Percentiles rank a stretch among this genome's conserved stretches.
These are phyloP conservation scores for Ascobolus immersus DNA, from an alignment of 495 filamentous ascomycete species.

Conservation along the genomic window DNA sequence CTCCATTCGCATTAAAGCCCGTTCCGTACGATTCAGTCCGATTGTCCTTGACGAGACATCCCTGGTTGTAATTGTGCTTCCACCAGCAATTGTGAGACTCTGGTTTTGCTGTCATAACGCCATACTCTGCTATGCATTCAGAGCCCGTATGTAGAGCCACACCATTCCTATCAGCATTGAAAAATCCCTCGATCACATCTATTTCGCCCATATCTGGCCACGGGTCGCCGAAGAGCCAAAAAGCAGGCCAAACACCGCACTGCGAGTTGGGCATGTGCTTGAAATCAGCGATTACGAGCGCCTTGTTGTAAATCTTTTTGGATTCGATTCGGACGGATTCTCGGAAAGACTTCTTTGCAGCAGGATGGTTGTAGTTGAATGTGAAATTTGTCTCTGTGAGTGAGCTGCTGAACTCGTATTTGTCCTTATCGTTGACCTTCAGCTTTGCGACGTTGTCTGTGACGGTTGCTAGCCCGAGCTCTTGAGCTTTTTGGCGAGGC, in stretches of 20 bases:
- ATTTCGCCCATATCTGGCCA: conserved; percentile 73
- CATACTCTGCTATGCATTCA: no score
- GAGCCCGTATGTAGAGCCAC: conserved; percentile 52
- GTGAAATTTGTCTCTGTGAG: conserved; percentile 27
- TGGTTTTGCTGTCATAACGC: conserved; percentile 26
- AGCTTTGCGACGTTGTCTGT: no score
- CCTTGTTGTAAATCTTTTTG: conserved; percentile 40
- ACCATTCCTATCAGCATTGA: conserved; percentile 32
- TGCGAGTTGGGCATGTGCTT: conserved; percentile 44
- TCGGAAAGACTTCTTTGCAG: conserved; percentile 26
- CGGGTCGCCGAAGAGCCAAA: conserved; percentile 29
- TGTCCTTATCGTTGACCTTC: conserved; percentile 25
- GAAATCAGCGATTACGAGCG: conserved; percentile 49
- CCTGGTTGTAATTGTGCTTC: conserved; percentile 22
- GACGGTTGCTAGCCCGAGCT: no score
- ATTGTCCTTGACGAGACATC: conserved; percentile 22
- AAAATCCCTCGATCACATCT: conserved; percentile 78
- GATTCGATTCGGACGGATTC: conserved; percentile 40
- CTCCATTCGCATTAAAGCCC: conserved; percentile 39
- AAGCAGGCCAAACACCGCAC: conserved; percentile 55
- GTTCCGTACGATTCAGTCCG: conserved; percentile 32
- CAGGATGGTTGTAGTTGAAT: conserved; percentile 25
- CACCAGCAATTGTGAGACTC: conserved; percentile 17
- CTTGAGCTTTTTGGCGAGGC: no score
- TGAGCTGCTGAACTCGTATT: conserved; percentile 29